A percentile compares a stretch with the other conserved stretches of the same genome.
Evolutionary conservation across 805 yeast species (phyloP).

Genomic region (Kazachstania taianensis): DNA sequence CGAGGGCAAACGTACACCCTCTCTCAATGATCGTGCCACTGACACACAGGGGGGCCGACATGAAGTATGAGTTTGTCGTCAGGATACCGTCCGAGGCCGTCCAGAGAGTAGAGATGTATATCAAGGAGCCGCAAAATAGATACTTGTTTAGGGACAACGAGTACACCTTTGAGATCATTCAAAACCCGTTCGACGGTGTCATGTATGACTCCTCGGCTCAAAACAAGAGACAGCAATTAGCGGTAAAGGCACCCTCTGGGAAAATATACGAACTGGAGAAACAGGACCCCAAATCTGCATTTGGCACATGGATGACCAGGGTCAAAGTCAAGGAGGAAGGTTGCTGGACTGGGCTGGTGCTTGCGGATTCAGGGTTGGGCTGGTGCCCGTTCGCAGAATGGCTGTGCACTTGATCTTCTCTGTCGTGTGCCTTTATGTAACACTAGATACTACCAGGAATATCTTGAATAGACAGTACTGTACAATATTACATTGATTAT

Average conservation of each 20-base stretch:
- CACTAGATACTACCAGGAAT: too few species aligned
- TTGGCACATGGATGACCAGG: constrained; percentile 50
- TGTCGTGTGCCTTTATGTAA: too few species aligned
- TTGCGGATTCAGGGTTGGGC: constrained; percentile 64
- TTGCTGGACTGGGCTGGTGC: constrained; percentile 71
- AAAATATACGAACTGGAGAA: constrained; percentile 51
- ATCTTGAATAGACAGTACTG: too few species aligned
- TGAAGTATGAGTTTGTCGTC: constrained; percentile 57
- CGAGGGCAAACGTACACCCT: constrained; percentile 52
- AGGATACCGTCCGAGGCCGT: constrained; percentile 63
- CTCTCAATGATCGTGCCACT: constrained; percentile 66
- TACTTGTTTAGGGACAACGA: constrained; percentile 45
- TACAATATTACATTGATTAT: too few species aligned
- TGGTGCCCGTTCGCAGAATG: constrained; percentile 92
- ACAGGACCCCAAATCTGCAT: constrained; percentile 37
- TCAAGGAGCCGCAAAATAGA: constrained; percentile 74
- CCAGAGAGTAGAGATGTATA: constrained; percentile 64
- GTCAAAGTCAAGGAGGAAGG: constrained; percentile 65
- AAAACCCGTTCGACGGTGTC: constrained; percentile 49
- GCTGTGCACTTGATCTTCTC: too few species aligned
- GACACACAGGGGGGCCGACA: constrained; percentile 54
- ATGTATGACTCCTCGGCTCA: constrained; percentile 20
- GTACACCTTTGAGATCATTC: constrained; percentile 55
- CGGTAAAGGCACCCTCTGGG: constrained; percentile 79
- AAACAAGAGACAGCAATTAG: constrained; percentile 43